Conservation (phyloP, 2,329 filamentous ascomycete genomes). For the Domatiomyces globalis region DNA sequence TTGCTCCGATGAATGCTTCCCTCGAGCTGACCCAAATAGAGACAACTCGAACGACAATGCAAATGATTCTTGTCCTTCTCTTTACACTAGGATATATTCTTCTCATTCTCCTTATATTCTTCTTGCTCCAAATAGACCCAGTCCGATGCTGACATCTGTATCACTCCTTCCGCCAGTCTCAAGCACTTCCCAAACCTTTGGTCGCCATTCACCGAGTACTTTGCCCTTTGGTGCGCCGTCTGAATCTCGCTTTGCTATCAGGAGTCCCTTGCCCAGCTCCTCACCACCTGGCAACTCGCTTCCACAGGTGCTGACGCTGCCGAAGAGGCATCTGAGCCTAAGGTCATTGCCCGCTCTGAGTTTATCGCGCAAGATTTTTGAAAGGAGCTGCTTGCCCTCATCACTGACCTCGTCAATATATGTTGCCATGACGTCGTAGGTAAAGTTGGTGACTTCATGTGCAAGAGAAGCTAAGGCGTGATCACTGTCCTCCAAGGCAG, state of each 20-base stretch:
- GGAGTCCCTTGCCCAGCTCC: constrained; percentile 13
- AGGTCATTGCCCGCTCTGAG: constrained; percentile 3
- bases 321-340: constrained; percentile 12
- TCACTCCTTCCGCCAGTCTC: constrained; percentile 16
- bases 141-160: constrained; percentile 14
- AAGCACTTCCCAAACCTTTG: constrained; percentile 17
- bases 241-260: constrained; percentile 13
- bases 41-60: not conserved
- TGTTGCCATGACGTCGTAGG: constrained; percentile 32
- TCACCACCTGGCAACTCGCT: constrained; percentile 5
- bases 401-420: constrained; percentile 32
- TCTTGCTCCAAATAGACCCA: constrained; percentile 16
- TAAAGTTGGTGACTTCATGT: constrained; percentile 19
- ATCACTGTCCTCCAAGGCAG: constrained; percentile 9
- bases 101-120: not conserved
- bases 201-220: constrained; percentile 16
- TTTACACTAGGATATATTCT: not conserved
- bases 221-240: constrained; percentile 1
- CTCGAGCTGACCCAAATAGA: too few species aligned
- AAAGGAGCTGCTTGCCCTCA: constrained; percentile 29
- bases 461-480: not conserved
- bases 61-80: not conserved
- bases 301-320: constrained; percentile 13
- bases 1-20: too few species aligned
- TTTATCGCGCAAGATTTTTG: constrained; percentile 28